phyloP scores from a whole-genome alignment of 306 rosid genomes.

The Dryas alaskensis region DNA sequence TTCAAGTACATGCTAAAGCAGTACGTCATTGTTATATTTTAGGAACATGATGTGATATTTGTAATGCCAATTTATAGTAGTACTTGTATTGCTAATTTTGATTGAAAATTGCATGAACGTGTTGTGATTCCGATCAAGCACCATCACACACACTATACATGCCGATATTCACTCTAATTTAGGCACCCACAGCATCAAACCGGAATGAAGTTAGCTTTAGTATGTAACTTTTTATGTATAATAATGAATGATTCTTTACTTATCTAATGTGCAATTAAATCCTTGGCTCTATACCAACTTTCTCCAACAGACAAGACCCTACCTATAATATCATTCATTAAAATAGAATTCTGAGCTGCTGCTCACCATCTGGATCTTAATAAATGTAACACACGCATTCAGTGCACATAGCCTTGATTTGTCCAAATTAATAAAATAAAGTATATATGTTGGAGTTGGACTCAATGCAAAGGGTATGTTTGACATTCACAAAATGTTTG shows the following conservation, averaged over 20 bases:
- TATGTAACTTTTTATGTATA: no score
- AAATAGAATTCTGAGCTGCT: background rate
- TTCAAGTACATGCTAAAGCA: background rate
- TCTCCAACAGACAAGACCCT: no score
- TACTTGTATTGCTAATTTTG: no score
- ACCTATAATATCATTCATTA: background rate
- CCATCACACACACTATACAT: no score
- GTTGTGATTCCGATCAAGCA: no score
- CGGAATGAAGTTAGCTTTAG: no score
- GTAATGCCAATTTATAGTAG: background rate
- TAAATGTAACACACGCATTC: conserved; percentile 3
- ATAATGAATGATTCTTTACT: no score
- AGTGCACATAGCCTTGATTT: background rate
- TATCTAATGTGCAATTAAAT: no score
- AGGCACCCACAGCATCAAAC: no score
- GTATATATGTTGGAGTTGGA: background rate
- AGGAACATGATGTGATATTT: background rate
- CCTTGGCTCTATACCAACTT: no score
- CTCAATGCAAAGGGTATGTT: background rate
- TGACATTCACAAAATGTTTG: conserved; percentile 29
- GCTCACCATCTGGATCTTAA: background rate
- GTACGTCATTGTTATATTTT: background rate
- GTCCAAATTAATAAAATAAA: background rate
- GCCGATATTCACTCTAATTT: no score
- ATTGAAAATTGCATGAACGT: no score